These are phyloP conservation scores for Gossypium gossypioides DNA, from an alignment of 441 rosid genomes.

Conservation along the genomic window DNA sequence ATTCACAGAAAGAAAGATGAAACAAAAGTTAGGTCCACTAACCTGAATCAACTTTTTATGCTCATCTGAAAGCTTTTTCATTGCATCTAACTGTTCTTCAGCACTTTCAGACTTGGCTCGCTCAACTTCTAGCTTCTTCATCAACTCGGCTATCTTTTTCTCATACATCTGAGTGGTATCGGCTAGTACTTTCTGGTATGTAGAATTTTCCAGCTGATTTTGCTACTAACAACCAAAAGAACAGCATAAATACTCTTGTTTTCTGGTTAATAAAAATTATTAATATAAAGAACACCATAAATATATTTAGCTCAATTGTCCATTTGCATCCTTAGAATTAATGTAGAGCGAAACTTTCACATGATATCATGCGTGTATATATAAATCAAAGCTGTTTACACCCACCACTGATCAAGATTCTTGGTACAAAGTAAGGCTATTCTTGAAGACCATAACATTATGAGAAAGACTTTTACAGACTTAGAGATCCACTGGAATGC, in stretches of 20 bases:
- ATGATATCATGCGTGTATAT: neutral
- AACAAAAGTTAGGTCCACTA: conserved; percentile 17
- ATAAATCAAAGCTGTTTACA: neutral
- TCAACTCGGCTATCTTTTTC: conserved; percentile 53
- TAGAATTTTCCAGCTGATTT: conserved; percentile 58
- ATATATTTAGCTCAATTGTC: neutral
- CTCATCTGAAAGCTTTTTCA: conserved; percentile 42
- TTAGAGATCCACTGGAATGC: neutral
- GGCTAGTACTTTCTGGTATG: conserved; percentile 66
- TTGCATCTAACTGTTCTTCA: conserved; percentile 38
- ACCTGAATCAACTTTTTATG: conserved; percentile 57
- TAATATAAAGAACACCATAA: conserved; percentile 22
- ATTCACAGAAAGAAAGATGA: neutral
- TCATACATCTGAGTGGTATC: conserved; percentile 80
- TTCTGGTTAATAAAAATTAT: conserved; percentile 17
- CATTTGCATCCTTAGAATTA: neutral
- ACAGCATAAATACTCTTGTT: conserved; percentile 11
- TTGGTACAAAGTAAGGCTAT: neutral
- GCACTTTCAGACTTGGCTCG: conserved; percentile 29
- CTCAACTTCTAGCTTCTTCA: conserved; percentile 50
- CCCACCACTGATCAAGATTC: neutral
- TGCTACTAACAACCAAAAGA: conserved; percentile 47
- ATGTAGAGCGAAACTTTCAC: neutral
- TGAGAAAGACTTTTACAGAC: neutral
- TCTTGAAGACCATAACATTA: neutral